Evolutionary conservation across 352 stramenopile species (phyloP).

Genomic region (Phytophthora pseudosyringae): DNA sequence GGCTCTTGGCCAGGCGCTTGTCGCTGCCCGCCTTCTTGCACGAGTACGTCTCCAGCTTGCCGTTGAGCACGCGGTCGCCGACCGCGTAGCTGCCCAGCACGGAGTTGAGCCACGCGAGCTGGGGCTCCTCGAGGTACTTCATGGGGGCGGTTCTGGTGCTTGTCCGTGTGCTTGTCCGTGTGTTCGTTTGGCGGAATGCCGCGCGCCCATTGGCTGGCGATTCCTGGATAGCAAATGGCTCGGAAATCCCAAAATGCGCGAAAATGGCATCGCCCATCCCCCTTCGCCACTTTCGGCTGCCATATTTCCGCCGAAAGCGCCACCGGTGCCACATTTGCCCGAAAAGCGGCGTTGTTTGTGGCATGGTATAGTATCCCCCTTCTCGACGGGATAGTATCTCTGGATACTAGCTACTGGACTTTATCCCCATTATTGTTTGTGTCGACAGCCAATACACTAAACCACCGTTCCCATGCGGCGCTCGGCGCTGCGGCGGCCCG

Average conservation of each 20-base stretch:
- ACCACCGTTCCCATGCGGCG: conserved; percentile 52
- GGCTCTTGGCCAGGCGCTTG: conserved; percentile 91
- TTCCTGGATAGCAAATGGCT: no score
- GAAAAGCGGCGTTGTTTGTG: no score
- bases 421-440: no score
- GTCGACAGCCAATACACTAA: not conserved
- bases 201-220: no score
- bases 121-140: conserved; percentile 94
- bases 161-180: not conserved
- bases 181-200: no score
- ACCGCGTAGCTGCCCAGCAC: conserved; percentile 87
- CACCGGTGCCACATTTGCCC: no score
- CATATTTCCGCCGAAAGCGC: no score
- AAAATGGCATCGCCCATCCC: no score
- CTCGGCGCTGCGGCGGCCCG: conserved; percentile 60
- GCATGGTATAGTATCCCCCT: no score
- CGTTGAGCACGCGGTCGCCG: conserved; percentile 87
- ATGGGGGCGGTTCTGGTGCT: conserved; percentile 45
- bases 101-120: conserved; percentile 91
- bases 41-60: conserved; percentile 92
- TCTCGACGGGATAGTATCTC: conserved; percentile 1
- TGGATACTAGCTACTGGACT: no score
- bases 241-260: no score
- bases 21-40: conserved; percentile 93
- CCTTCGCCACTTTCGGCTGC: no score